These are phyloP conservation scores for Decorospora gaudefroyi DNA, from an alignment of 2,329 filamentous ascomycete genomes.

Conservation along the genomic window DNA sequence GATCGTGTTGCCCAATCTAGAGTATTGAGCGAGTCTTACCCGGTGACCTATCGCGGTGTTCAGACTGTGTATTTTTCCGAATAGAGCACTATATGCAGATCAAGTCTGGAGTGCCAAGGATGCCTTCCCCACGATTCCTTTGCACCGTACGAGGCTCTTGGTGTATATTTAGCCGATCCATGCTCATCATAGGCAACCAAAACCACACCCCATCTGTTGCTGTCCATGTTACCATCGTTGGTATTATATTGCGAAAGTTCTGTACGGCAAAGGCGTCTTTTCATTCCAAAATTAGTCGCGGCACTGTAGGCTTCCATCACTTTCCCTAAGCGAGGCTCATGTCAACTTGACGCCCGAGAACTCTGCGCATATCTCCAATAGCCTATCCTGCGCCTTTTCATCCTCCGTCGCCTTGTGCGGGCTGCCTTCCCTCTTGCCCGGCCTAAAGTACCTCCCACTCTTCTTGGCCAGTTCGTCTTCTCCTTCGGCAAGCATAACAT, in stretches of 20 bases:
- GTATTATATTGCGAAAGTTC: too few relatives aligned
- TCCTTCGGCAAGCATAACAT: slow-evolving; percentile 56
- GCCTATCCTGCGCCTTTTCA: slow-evolving; percentile 51
- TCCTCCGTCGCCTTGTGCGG: slow-evolving; percentile 43
- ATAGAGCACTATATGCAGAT: slow-evolving; percentile 18
- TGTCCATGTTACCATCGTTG: too few relatives aligned
- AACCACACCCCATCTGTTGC: too few relatives aligned
- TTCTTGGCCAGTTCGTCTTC: slow-evolving; percentile 32
- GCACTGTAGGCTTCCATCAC: too few relatives aligned
- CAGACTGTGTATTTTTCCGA: slow-evolving; percentile 5
- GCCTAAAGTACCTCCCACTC: slow-evolving; percentile 50
- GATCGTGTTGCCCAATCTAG: slow-evolving; percentile 8
- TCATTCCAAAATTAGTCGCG: too few relatives aligned
- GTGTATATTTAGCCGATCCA: slow-evolving; percentile 11
- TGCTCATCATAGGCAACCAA: too few relatives aligned
- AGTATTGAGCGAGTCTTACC: slow-evolving; percentile 3
- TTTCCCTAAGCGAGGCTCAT: too few relatives aligned
- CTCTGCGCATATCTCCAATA: slow-evolving; percentile 49
- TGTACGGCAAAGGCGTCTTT: too few relatives aligned
- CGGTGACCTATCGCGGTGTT: slow-evolving; percentile 11
- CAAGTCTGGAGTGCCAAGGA: slow-evolving; percentile 23
- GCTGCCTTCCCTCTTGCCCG: slow-evolving; percentile 35
- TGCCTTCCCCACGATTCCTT: too few relatives aligned
- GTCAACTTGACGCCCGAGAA: slow-evolving; percentile 44
- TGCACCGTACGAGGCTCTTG: slow-evolving; percentile 14